These are phyloP conservation scores for Diplotaxis tenuifolia DNA, from an alignment of 345 rosid species.

Conservation along the genomic window DNA sequence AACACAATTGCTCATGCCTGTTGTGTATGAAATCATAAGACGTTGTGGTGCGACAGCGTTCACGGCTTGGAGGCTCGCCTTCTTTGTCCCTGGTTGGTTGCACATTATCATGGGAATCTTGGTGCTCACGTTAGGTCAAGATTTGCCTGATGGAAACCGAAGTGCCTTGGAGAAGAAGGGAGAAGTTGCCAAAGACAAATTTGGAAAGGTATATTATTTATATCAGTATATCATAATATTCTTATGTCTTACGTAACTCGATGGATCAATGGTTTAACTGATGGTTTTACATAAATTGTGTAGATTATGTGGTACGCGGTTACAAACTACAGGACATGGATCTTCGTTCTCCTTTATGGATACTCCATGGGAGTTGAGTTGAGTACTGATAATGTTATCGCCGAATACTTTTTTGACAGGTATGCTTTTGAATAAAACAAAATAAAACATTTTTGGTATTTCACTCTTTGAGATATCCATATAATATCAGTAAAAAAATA, in stretches of 20 bases:
- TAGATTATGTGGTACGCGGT: constrained; percentile 56
- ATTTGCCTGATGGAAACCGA: constrained; percentile 72
- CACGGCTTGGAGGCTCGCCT: constrained; percentile 79
- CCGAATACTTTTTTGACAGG: constrained; percentile 72
- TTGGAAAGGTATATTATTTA: constrained; percentile 46
- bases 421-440: not conserved
- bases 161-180: constrained; percentile 58
- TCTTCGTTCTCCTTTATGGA: constrained; percentile 64
- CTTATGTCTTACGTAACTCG: not conserved
- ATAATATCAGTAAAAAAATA: too few species aligned
- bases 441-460: not conserved
- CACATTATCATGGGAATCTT: constrained; percentile 62
- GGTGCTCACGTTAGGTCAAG: constrained; percentile 72
- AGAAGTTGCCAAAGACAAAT: constrained; percentile 55
- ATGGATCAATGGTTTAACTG: not conserved
- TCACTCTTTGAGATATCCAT: too few species aligned
- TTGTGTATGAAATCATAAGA: constrained; percentile 56
- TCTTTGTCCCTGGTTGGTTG: constrained; percentile 67
- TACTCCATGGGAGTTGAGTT: constrained; percentile 65
- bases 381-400: constrained; percentile 68
- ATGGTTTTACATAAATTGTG: not conserved
- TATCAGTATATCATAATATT: not conserved
- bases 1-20: constrained; percentile 71
- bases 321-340: constrained; percentile 68
- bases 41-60: constrained; percentile 58